Evolutionary conservation across 2,329 filamentous ascomycete species (phyloP).

Genomic region (Bipolaris gigantea): DNA sequence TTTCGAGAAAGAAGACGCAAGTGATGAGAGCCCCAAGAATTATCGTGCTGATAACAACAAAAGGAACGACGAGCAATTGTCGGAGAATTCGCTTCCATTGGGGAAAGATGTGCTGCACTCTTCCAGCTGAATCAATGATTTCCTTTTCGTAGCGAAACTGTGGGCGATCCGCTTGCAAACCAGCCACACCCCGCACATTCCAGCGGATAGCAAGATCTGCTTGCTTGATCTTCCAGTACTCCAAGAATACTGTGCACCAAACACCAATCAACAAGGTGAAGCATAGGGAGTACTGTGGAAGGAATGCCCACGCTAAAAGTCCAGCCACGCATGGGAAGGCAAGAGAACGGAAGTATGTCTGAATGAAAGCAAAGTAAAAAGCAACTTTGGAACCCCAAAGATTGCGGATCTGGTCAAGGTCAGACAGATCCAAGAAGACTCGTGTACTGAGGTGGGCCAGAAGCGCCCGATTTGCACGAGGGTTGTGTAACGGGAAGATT

Average conservation of each 20-base stretch:
- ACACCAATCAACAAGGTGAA: slow-evolving; percentile 38
- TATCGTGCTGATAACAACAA: slow-evolving; percentile 32
- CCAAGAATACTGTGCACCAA: slow-evolving; percentile 42
- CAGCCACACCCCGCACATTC: slow-evolving; percentile 36
- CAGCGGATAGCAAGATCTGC: slow-evolving; percentile 39
- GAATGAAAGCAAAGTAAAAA: slow-evolving; percentile 43
- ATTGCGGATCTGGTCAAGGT: slow-evolving; percentile 75
- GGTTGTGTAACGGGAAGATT: slow-evolving; percentile 79
- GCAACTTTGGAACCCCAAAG: slow-evolving; percentile 71
- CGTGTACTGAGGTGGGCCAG: slow-evolving; percentile 74
- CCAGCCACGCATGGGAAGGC: slow-evolving; percentile 37
- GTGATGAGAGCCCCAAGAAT: slow-evolving; percentile 34
- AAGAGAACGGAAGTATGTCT: slow-evolving; percentile 38
- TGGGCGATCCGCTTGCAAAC: slow-evolving; percentile 36
- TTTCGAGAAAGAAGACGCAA: slow-evolving; percentile 37
- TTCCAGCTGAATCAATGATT: slow-evolving; percentile 30
- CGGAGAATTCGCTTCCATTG: slow-evolving; percentile 35
- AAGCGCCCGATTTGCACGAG: slow-evolving; percentile 73
- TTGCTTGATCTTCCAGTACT: slow-evolving; percentile 43
- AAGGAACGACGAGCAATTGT: slow-evolving; percentile 38
- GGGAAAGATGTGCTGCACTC: slow-evolving; percentile 32
- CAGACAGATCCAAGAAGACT: slow-evolving; percentile 64
- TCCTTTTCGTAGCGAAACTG: slow-evolving; percentile 33
- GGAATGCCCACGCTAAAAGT: slow-evolving; percentile 34
- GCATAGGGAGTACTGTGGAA: slow-evolving; percentile 35